Base-by-base conservation (phyloP, 495 filamentous ascomycete genomes). In the Daldinia decipiens region DNA sequence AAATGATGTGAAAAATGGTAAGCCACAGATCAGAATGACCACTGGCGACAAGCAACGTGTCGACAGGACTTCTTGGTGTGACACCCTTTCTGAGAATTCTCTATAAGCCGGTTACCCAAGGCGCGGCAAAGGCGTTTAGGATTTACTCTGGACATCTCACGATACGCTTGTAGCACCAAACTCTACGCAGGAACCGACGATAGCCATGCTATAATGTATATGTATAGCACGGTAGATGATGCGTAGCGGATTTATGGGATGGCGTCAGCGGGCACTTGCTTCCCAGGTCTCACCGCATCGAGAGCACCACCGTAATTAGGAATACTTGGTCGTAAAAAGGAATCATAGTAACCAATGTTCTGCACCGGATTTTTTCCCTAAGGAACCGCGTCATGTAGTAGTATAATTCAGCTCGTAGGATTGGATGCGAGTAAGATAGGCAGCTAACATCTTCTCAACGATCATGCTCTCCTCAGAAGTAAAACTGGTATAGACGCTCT, bases 251-350 rank as follows among this genome's bases (percentile, higher is more conserved):
- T 57, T 15, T 15, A 39, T 55, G 45, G 11, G 43, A 38, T 68
- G 65, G 70, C 65, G 70, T 68, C 65, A 68, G 70, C 59, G 62
- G 29, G 61, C 60, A 58, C 56, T 62, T 63, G 54, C 36, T 17
- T 50, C n/a, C 5, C 5, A 34, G 39, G 65, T 72, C 61, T 56
- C 70, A 72, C 70, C 47, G 56, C 70, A 32, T 68, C 60, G 51
- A 65, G 50, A 52, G 24, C 50, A 53, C 24, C 13, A 53, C 50
- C 50, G 15, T 11, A 24, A 56, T 17, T 12, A 68, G 70, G 29
- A 24, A 53, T 65, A 55, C 53, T 40, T 55, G 69, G 56, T 51
- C 39, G 45, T 55, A 54, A 63, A 39, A 29, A 32, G 47, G 32
- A 26, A 29, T 15, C n/a, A 56, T 13, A 24, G 32, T 47, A 24